Conservation (phyloP, 2,329 filamentous ascomycete genomes). For the Coleophoma eucalyptorum region DNA sequence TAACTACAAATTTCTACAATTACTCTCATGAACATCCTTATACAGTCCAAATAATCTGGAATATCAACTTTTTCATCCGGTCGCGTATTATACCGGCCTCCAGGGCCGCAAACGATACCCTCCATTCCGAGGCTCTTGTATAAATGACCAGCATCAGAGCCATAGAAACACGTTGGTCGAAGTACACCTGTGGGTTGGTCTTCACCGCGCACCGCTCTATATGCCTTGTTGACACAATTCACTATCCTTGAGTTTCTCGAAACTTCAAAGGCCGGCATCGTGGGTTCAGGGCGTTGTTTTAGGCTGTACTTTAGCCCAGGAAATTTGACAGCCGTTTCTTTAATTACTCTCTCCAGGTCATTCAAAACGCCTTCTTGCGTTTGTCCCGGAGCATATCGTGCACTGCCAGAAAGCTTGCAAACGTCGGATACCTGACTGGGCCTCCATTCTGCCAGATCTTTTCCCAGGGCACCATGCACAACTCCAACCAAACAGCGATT, state of each 20-base stretch:
- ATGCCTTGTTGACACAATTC: not conserved
- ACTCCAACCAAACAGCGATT: not conserved
- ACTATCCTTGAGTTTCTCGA: not conserved
- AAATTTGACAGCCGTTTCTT: no score
- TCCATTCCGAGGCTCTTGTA: not conserved
- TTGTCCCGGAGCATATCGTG: not conserved
- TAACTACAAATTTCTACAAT: not conserved
- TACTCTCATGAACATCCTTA: not conserved
- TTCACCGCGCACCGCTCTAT: not conserved
- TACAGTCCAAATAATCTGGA: conserved; percentile 1
- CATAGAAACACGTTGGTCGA: not conserved
- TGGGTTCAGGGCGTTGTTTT: not conserved
- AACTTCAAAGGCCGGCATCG: not conserved
- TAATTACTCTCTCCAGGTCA: not conserved
- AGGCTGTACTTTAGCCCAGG: not conserved
- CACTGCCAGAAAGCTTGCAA: not conserved
- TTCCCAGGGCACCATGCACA: not conserved
- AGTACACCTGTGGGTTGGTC: not conserved
- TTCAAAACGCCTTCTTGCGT: not conserved
- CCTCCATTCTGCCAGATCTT: not conserved
- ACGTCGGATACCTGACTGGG: not conserved
- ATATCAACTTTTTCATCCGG: not conserved
- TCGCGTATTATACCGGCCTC: not conserved
- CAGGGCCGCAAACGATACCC: not conserved
- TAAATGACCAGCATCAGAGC: not conserved